Conservation (phyloP, 192 early-diverging fungal genomes). For the Coemansia sp. region DNA sequence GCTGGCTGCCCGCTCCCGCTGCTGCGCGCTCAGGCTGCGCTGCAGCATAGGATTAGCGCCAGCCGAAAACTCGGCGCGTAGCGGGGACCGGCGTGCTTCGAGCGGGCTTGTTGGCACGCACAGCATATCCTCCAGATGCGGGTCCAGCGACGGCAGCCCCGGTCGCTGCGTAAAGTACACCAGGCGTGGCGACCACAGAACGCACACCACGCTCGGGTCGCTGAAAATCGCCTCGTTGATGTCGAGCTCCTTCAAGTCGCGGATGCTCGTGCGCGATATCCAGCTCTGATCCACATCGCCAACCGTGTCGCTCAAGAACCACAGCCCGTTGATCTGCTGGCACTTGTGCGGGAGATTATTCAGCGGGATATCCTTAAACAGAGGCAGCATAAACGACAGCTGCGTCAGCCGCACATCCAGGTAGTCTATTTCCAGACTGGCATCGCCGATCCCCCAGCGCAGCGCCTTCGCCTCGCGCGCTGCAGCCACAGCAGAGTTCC, state of each 20-base stretch:
- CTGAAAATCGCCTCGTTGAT: slow-evolving; percentile 42
- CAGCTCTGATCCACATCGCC: slow-evolving; percentile 30
- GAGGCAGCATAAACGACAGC: slow-evolving; percentile 41
- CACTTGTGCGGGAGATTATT: background rate
- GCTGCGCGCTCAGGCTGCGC: slow-evolving; percentile 27
- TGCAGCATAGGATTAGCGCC: background rate
- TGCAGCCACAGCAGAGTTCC: background rate
- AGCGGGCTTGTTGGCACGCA: slow-evolving; percentile 7
- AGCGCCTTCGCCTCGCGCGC: slow-evolving; percentile 18
- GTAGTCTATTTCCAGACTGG: slow-evolving; percentile 51
- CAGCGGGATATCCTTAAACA: slow-evolving; percentile 31
- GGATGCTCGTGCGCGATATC: slow-evolving; percentile 37
- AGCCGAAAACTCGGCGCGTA: background rate
- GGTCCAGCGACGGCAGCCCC: slow-evolving; percentile 24
- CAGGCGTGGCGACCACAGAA: slow-evolving; percentile 53
- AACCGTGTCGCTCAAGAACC: slow-evolving; percentile 23
- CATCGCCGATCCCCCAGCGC: slow-evolving; percentile 55
- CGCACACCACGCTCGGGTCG: slow-evolving; percentile 37
- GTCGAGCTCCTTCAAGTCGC: slow-evolving; percentile 46
- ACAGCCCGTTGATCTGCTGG: slow-evolving; percentile 24
- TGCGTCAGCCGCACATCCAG: slow-evolving; percentile 51
- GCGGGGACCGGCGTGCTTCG: background rate
- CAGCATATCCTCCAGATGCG: slow-evolving; percentile 21
- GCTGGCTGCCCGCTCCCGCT: slow-evolving; percentile 30
- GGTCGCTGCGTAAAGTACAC: slow-evolving; percentile 55